phyloP scores from a whole-genome alignment of 768 basidiomycete species.

The Auricularia cornea region DNA sequence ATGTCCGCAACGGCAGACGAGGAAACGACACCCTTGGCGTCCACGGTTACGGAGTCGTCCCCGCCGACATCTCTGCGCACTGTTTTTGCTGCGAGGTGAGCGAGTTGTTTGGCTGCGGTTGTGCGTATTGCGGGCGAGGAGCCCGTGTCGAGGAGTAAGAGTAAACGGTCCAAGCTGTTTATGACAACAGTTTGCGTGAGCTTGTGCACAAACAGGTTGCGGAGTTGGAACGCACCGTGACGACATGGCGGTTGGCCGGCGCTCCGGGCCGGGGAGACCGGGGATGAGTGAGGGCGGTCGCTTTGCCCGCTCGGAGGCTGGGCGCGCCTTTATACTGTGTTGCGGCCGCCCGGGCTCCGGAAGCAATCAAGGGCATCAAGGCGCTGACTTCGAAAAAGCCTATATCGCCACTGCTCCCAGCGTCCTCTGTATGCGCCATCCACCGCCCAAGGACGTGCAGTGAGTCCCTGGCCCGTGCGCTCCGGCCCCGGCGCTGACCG shows the following conservation, averaged over 20 bases:
- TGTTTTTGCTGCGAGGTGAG: slow-evolving; percentile 80
- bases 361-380: background rate
- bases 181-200: background rate
- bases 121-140: slow-evolving; percentile 82
- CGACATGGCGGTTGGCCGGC: background rate
- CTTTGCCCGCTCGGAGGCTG: too few relatives aligned
- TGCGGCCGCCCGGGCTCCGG: background rate
- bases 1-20: slow-evolving; percentile 41
- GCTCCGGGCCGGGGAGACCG: background rate
- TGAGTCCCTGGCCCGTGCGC: background rate
- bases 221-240: background rate
- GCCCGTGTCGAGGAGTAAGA: slow-evolving; percentile 90
- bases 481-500: background rate
- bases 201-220: background rate
- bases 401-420: too few relatives aligned
- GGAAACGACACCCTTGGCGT: slow-evolving; percentile 34
- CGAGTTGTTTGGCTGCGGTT: slow-evolving; percentile 95
- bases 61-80: slow-evolving; percentile 75
- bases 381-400: too few relatives aligned
- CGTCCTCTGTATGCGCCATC: background rate
- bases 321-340: too few relatives aligned
- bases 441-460: background rate
- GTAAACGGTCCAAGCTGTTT: slow-evolving; percentile 87
- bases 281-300: background rate
- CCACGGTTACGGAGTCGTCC: slow-evolving; percentile 66